Conservation (phyloP, 2,329 filamentous ascomycete species). For the Pleomassaria siparia region DNA sequence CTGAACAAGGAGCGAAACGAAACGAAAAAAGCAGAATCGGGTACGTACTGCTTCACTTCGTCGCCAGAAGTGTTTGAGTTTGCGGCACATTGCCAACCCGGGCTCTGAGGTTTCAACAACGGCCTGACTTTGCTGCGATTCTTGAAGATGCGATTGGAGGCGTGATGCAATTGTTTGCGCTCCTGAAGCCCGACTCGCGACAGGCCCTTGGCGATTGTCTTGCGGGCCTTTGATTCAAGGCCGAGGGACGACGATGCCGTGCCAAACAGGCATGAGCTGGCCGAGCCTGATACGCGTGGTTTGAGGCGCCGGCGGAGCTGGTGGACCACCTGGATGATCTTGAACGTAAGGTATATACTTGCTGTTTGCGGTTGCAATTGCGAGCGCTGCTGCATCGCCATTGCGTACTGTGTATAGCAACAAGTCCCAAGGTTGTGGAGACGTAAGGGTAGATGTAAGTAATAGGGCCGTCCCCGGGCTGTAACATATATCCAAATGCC, state of each 20-base stretch:
- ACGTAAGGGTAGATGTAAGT: conserved; percentile 29
- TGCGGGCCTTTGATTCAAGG: conserved; percentile 25
- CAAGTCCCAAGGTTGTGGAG: conserved; percentile 19
- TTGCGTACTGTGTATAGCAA: too few species aligned
- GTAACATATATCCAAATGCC: conserved; percentile 20
- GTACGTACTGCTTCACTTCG: conserved; percentile 41
- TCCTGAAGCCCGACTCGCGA: conserved; percentile 24
- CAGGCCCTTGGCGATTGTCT: conserved; percentile 29
- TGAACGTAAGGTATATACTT: conserved; percentile 40
- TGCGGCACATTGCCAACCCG: conserved; percentile 25
- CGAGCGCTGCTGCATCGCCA: conserved; percentile 30
- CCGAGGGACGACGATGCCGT: conserved; percentile 17
- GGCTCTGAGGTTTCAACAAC: conserved; percentile 20
- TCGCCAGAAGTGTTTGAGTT: conserved; percentile 34
- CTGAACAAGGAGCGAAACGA: conserved; percentile 24
- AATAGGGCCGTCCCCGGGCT: conserved; percentile 9
- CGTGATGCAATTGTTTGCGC: conserved; percentile 23
- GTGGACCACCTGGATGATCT: conserved; percentile 42
- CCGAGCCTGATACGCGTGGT: conserved; percentile 27
- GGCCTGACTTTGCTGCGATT: conserved; percentile 23
- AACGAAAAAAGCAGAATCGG: conserved; percentile 24
- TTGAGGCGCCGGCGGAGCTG: conserved; percentile 41
- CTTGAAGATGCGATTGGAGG: conserved; percentile 27
- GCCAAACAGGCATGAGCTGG: conserved; percentile 24
- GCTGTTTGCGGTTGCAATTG: conserved; percentile 5